phyloP scores from a whole-genome alignment of 1,284 basidiomycete genomes.

The Sporisorium exsertum region DNA sequence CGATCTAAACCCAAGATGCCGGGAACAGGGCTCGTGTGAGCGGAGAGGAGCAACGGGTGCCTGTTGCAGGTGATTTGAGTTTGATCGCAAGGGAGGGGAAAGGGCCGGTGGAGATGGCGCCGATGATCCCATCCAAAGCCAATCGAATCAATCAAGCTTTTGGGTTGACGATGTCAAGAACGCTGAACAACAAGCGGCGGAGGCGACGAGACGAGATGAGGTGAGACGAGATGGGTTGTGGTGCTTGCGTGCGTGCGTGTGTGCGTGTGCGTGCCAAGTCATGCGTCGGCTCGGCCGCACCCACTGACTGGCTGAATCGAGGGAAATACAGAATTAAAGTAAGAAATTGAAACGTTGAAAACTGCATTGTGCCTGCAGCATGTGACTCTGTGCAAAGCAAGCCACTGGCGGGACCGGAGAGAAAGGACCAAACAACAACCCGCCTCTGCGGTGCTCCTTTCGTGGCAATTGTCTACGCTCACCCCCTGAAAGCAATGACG shows the following conservation, averaged over 20 bases:
- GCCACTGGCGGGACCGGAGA: not conserved
- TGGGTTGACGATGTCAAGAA: conserved; percentile 1
- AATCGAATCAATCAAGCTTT: conserved; percentile 3
- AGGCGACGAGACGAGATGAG: not conserved
- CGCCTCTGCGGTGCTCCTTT: too few species aligned
- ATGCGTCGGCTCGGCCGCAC: not conserved
- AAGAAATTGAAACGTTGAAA: not conserved
- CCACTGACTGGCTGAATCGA: not conserved
- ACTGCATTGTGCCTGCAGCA: not conserved
- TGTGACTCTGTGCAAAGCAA: not conserved
- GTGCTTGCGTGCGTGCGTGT: not conserved
- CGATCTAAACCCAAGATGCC: conserved; percentile 7
- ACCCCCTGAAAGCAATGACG: too few species aligned
- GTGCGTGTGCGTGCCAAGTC: not conserved
- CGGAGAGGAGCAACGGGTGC: not conserved
- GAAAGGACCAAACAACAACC: not conserved
- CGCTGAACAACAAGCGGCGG: not conserved
- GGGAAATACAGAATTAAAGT: not conserved
- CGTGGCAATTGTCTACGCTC: too few species aligned
- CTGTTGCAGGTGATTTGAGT: not conserved
- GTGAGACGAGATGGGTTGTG: not conserved
- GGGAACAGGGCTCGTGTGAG: not conserved
- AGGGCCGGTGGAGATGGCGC: not conserved
- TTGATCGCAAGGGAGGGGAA: not conserved
- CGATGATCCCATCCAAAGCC: not conserved